Evolutionary conservation across 371 early-diverging fungal species (phyloP), one percentile per base, ranked within the genome.

Genomic region (Mortierella sp.): DNA sequence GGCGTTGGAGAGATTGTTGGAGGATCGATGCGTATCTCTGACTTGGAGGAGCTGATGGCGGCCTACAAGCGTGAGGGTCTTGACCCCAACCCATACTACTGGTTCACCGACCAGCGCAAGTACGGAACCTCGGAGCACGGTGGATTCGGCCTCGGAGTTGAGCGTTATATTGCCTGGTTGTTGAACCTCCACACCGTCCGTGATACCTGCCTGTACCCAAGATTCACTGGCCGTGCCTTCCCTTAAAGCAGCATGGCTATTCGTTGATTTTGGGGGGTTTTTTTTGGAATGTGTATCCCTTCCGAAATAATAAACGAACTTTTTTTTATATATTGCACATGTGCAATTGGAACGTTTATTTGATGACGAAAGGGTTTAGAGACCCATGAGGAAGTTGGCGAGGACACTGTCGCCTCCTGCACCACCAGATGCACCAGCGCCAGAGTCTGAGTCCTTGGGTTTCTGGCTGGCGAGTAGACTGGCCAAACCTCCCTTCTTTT

Each of bases 1-100:
- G 94, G 93, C 76, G 99, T 99, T 66, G 99, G 99, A 78, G 99
- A 99, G 90, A 99, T 99, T 89, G 97, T 99, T 47, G 99, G 99
- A 86, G 99, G 99, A 50, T 97, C 97, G 80, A 99, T 99, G 99
- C 95, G 99, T 90, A 97, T 97, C 85, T 92, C 94, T 66, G 94
- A 97, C 79, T 85, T 95, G 79, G 94, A 95, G 24, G 96, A 96
- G 85, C 90, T 99, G 64, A 82, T 97, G 84, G 96, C 90, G n/a
- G 99, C 96, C 31, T 99, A 98, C 87, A 92, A 93, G 86, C 93
- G 96, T 48, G 99, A 99, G 90, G 98, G 98, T 40, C 96, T 99
- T 74, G 97, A 98, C 85, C 95, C 99, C 40, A 84, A 90, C 2
- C 97, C 99, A 63, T 99, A 99, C 93, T 98, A 99, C 91, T 99